phyloP scores from a whole-genome alignment of 805 yeast species.

The Millerozyma miso region DNA sequence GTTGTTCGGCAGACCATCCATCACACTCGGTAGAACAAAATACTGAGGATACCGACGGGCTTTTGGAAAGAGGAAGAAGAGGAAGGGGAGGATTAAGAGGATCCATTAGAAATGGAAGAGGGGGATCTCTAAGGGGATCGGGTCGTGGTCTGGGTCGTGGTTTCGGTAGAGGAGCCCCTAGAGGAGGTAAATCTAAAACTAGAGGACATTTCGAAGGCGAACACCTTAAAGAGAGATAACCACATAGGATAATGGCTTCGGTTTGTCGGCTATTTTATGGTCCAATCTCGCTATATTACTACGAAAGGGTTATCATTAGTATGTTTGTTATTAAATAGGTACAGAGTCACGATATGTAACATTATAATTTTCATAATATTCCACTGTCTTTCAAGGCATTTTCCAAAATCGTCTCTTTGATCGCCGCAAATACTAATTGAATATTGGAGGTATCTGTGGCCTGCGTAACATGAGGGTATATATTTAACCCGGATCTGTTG shows the following conservation, averaged over 20 bases:
- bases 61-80: background rate
- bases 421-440: conserved; percentile 79
- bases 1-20: too few species aligned
- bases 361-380: conserved; percentile 36
- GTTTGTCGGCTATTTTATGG: too few species aligned
- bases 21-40: too few species aligned
- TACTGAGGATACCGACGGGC: background rate
- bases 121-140: background rate
- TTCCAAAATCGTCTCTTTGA: conserved; percentile 73
- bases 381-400: conserved; percentile 76
- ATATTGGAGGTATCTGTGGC: conserved; percentile 92
- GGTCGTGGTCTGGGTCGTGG: background rate
- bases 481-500: conserved; percentile 74
- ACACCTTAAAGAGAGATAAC: background rate
- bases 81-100: background rate
- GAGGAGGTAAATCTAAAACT: conserved; percentile 13
- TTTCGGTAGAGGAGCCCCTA: conserved; percentile 9
- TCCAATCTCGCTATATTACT: too few species aligned
- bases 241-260: too few species aligned
- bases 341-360: background rate
- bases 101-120: background rate
- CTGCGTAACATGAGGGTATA: conserved; percentile 90
- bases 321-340: background rate
- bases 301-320: background rate
- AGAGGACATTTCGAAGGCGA: conserved; percentile 12